Evolutionary conservation across 2,329 filamentous ascomycete genomes (phyloP).

Genomic region (Tolypocladium amazonense): DNA sequence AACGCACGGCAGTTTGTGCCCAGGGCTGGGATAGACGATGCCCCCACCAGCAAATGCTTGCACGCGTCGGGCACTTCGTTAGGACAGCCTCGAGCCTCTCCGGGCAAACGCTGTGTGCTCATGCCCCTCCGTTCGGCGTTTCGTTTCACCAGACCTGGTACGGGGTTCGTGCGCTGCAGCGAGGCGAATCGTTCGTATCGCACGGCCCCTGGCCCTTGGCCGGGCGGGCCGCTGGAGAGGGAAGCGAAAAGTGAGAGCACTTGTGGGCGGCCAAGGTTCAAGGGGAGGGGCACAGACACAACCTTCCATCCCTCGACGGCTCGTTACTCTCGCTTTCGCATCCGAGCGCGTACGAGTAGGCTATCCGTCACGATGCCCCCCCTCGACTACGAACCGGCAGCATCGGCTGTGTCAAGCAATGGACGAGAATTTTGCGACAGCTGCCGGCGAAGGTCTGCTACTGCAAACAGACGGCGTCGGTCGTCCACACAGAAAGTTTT

Average conservation of each 20-base stretch:
- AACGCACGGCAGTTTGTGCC: background rate
- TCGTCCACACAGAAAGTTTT: background rate
- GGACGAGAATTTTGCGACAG: background rate
- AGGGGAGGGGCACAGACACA: background rate
- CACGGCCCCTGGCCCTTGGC: background rate
- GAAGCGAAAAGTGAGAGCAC: background rate
- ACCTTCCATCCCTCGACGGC: background rate
- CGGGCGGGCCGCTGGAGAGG: background rate
- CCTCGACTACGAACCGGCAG: background rate
- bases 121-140: background rate
- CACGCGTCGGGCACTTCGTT: background rate
- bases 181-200: background rate
- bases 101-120: too few species aligned
- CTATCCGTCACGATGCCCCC: background rate
- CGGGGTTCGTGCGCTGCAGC: background rate
- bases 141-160: background rate
- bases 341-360: background rate
- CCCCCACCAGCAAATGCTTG: background rate
- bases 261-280: background rate
- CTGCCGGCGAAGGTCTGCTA: background rate
- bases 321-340: background rate
- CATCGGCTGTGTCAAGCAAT: background rate
- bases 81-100: too few species aligned
- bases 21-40: background rate
- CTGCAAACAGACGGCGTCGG: background rate